Evolutionary conservation across 1,284 basidiomycete species (phyloP).

Genomic region (Cryptococcus sp.): DNA sequence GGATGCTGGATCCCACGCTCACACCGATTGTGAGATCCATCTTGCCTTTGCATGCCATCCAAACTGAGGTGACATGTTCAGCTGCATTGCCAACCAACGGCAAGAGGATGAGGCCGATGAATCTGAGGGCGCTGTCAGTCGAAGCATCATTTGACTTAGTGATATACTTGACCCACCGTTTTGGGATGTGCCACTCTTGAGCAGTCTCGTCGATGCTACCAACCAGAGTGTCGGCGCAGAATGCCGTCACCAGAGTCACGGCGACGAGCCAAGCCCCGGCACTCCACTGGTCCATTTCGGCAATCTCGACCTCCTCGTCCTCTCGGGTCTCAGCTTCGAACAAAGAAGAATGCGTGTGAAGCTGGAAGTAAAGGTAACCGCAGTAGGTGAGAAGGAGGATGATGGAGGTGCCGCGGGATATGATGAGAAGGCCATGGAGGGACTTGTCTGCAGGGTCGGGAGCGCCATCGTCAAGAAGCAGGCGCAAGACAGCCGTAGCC

Average conservation of each 20-base stretch:
- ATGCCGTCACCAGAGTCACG: conserved; percentile 76
- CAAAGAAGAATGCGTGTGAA: conserved; percentile 56
- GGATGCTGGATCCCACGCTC: conserved; percentile 85
- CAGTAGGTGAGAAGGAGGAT: conserved; percentile 77
- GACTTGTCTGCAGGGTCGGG: conserved; percentile 42
- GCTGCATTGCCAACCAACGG: conserved; percentile 60
- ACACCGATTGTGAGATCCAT: conserved; percentile 86
- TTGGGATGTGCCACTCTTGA: conserved; percentile 71
- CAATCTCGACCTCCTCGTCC: conserved; percentile 57
- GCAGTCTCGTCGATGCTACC: conserved; percentile 88
- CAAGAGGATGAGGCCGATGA: conserved; percentile 54
- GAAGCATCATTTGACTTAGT: background rate
- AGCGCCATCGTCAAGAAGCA: conserved; percentile 25
- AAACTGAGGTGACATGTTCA: conserved; percentile 69
- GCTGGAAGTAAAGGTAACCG: conserved; percentile 63
- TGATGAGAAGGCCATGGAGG: conserved; percentile 61
- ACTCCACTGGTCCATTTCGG: conserved; percentile 66
- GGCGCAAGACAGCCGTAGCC: conserved; percentile 9
- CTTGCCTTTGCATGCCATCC: conserved; percentile 84
- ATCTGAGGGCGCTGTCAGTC: conserved; percentile 24
- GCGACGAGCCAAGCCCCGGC: conserved; percentile 57
- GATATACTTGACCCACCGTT: conserved; percentile 49
- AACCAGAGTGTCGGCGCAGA: conserved; percentile 70
- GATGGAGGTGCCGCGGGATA: conserved; percentile 80
- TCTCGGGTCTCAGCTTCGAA: conserved; percentile 54